phyloP scores from a whole-genome alignment of 306 rosid species.

The Heteromeles arbutifolia region DNA sequence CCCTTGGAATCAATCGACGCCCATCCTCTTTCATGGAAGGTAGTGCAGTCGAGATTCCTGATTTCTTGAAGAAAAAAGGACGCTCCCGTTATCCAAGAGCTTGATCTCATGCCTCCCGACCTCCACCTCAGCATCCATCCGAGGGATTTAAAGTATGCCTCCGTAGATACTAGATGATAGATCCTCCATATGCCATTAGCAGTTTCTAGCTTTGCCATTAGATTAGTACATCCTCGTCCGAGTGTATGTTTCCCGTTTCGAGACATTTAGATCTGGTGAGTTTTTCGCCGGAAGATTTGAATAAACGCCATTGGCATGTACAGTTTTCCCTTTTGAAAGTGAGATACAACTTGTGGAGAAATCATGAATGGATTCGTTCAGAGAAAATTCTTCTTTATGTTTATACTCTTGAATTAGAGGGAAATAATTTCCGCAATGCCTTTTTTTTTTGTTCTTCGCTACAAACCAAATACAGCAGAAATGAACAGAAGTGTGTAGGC shows the following conservation, averaged over 20 bases:
- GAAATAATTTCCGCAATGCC: not conserved
- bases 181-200: constrained; percentile 25
- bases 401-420: not conserved
- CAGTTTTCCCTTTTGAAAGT: constrained; percentile 10
- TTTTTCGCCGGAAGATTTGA: not conserved
- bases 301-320: constrained; percentile 25
- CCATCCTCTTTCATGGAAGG: constrained; percentile 59
- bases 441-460: not conserved
- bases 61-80: constrained; percentile 93
- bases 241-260: constrained; percentile 15
- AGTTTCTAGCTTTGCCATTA: constrained; percentile 31
- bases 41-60: constrained; percentile 79
- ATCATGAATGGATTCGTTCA: constrained; percentile 7
- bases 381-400: not conserved
- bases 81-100: constrained; percentile 91
- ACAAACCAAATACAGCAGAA: not conserved
- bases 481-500: not conserved
- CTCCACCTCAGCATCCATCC: constrained; percentile 24
- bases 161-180: constrained; percentile 38
- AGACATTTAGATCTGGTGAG: not conserved
- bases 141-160: constrained; percentile 29
- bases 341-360: not conserved
- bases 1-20: constrained; percentile 43
- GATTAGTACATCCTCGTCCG: constrained; percentile 25
- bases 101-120: constrained; percentile 25